These are phyloP conservation scores for Tieghemostelium lacteum DNA, from an alignment of 78 protist species.

Conservation along the genomic window DNA sequence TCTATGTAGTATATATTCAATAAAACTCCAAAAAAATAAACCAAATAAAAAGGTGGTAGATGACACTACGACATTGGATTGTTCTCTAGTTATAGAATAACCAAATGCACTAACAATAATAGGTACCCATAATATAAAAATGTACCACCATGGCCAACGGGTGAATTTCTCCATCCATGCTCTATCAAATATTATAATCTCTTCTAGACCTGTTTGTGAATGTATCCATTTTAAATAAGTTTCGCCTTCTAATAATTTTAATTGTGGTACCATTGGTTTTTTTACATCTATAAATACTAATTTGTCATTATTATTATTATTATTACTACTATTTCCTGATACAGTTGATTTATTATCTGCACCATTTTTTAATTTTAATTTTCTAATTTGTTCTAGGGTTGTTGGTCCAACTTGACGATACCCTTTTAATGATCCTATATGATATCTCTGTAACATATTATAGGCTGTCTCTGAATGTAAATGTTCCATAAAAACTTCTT, in stretches of 20 bases:
- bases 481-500: conserved; percentile 58
- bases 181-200: conserved; percentile 68
- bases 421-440: conserved; percentile 60
- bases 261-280: conserved; percentile 82
- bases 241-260: conserved; percentile 34
- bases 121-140: conserved; percentile 78
- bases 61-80: conserved; percentile 44
- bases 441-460: conserved; percentile 69
- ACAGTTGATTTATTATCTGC: background rate
- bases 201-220: conserved; percentile 64
- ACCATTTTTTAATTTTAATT: background rate
- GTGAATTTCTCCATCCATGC: conserved; percentile 63
- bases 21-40: conserved; percentile 71
- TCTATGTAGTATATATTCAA: conserved; percentile 89
- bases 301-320: background rate
- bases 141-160: conserved; percentile 87
- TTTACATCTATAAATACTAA: conserved; percentile 10
- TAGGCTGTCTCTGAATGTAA: conserved; percentile 73
- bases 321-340: background rate
- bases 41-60: conserved; percentile 49
- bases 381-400: conserved; percentile 7
- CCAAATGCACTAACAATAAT: conserved; percentile 39
- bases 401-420: conserved; percentile 26
- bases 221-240: conserved; percentile 75
- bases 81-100: conserved; percentile 25